Percentiles rank a stretch among this genome's conserved stretches.
phyloP scores from a whole-genome alignment of 176 grass and related monocot genomes.

The Pharus latifolius region DNA sequence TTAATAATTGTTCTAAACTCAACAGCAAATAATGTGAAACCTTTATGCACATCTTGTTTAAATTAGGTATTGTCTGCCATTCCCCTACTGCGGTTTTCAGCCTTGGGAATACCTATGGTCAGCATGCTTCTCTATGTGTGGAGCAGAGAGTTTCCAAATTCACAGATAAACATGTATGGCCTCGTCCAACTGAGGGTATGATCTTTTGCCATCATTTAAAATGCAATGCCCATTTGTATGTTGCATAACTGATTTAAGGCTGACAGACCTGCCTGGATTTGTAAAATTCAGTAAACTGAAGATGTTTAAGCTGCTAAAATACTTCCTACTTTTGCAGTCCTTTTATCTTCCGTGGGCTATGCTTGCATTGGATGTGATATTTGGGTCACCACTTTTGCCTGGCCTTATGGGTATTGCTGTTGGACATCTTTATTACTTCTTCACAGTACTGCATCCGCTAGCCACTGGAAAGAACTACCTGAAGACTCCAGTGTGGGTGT shows the following conservation, averaged over 20 bases:
- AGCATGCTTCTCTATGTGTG: conserved; percentile 90
- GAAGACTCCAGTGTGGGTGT: conserved; percentile 90
- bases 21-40: neutral
- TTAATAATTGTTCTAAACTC: neutral
- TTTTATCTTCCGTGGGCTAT: conserved; percentile 99
- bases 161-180: conserved; percentile 88
- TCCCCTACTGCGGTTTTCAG: conserved; percentile 11
- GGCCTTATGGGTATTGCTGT: conserved; percentile 71
- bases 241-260: neutral
- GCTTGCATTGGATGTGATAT: conserved; percentile 81
- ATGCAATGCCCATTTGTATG: neutral
- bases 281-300: neutral
- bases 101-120: conserved; percentile 66
- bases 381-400: conserved; percentile 55
- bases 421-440: conserved; percentile 92
- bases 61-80: conserved; percentile 58
- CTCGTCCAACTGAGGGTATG: conserved; percentile 75
- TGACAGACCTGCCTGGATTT: neutral
- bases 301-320: neutral
- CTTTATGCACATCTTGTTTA: neutral
- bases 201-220: neutral
- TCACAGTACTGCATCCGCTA: conserved; percentile 75
- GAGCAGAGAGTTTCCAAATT: conserved; percentile 89
- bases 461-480: conserved; percentile 71
- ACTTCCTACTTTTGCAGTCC: conserved; percentile 41